Base-by-base conservation (phyloP, 83 land plant genomes). In the Isoetes engelmannii region DNA sequence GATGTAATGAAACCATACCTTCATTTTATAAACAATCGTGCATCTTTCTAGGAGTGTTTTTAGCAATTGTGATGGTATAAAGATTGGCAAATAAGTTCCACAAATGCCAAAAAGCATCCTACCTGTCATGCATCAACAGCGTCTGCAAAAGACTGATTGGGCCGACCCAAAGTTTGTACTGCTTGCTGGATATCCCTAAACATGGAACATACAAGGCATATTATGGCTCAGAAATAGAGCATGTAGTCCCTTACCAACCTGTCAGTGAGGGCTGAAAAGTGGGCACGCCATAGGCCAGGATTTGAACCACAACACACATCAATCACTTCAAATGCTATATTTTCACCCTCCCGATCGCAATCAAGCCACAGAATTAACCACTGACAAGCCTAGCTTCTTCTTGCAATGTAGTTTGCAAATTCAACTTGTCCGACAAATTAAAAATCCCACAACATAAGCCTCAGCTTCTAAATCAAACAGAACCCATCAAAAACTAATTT, bases 311-410 rank as follows among this genome's bases (percentile, higher is more conserved):
- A 72, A 63, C 96, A 91, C 21, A 91, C 87, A 17, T 88, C 89
- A 15, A 91, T 60, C 20, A 91, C 96, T 72, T 91, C 96, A 72
- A 75, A 91, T 12, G 96, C 89, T 66, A 91, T 91, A 67, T 91
- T 91, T 62, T 91, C 96, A 61, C 96, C 96, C 71, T 91, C 96
- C 70, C 92, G 80, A 77, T 91, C 96, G 70, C 96, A 91, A 77
- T 91, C 96, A 48, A 91, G 89, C 96, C 96, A 91, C 53, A 91
- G 64, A 45, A 91, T 83, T 44, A 91, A 84, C 92, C 92, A 85
- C 68, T 85, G 87, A 56, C 89, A 85, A 44, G 69, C 74, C 89
- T 83, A 19, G 96, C 84, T 78, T 91, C 92, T 63, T 92, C 90
- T 73, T 88, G 90, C 69, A 88, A 72, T 20, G 92, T 88, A 73